Evolutionary conservation across 768 basidiomycete genomes (phyloP).

Genomic region (Rhodotorula paludigena): DNA sequence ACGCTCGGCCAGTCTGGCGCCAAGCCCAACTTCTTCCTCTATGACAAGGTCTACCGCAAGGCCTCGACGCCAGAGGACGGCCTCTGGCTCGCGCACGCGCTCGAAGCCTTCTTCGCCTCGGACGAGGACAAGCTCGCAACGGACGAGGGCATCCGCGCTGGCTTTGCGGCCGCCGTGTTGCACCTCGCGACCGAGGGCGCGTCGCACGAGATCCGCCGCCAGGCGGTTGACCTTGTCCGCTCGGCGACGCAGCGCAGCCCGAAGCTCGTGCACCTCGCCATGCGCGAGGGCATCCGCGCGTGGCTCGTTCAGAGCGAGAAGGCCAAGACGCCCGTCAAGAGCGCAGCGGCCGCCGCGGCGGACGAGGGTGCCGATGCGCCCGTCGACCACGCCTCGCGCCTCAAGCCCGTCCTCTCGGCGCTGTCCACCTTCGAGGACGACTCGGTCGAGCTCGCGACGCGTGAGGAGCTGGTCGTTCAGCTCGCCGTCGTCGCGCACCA

Average conservation of each 20-base stretch:
- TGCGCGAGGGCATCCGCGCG: constrained; percentile 58
- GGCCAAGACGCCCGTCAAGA: constrained; percentile 38
- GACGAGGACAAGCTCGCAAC: constrained; percentile 48
- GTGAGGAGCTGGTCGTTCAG: constrained; percentile 56
- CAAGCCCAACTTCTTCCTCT: constrained; percentile 80
- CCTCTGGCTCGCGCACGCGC: constrained; percentile 67
- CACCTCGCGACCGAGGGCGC: constrained; percentile 63
- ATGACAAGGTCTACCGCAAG: constrained; percentile 81
- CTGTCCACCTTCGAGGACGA: constrained; percentile 55
- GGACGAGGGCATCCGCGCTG: constrained; percentile 57
- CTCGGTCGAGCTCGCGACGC: constrained; percentile 49
- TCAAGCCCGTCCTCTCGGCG: constrained; percentile 57
- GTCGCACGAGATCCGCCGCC: constrained; percentile 56
- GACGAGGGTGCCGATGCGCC: constrained; percentile 51
- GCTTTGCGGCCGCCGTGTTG: constrained; percentile 63
- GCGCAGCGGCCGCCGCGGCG: constrained; percentile 39
- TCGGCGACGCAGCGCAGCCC: constrained; percentile 51
- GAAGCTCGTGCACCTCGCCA: constrained; percentile 53
- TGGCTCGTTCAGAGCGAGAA: constrained; percentile 31
- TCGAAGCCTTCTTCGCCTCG: constrained; percentile 51
- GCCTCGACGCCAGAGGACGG: constrained; percentile 60
- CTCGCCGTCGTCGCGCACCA: constrained; percentile 71
- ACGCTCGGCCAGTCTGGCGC: constrained; percentile 47
- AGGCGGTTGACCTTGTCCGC: constrained; percentile 52
- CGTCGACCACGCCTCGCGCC: constrained; percentile 45